Conservation (phyloP, 331 rosid genomes). For the Telfairia occidentalis region DNA sequence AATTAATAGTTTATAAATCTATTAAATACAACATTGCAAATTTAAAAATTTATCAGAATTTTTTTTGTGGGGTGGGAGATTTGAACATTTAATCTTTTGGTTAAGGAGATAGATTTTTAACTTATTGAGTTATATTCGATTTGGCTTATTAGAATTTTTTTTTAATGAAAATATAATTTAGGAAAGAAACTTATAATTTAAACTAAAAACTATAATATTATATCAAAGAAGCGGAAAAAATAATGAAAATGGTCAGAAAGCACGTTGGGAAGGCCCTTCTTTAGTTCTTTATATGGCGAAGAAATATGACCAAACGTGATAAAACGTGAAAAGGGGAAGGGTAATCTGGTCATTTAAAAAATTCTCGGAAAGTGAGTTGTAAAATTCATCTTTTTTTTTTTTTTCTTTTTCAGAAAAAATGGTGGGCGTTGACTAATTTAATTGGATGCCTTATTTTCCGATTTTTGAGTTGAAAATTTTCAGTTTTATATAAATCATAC, state of each 20-base stretch:
- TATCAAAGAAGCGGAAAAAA: not conserved
- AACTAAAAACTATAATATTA: too few species aligned
- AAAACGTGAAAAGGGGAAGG: slow-evolving; percentile 11
- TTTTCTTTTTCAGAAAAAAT: not conserved
- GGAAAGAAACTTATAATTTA: too few species aligned
- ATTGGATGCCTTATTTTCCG: not conserved
- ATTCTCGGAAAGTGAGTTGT: not conserved
- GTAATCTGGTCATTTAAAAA: not conserved
- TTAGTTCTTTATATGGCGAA: not conserved
- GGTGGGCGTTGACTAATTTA: slow-evolving; percentile 3
- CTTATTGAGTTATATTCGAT: too few species aligned
- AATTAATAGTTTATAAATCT: too few species aligned
- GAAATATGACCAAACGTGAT: not conserved
- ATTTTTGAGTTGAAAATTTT: not conserved
- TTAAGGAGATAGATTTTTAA: too few species aligned
- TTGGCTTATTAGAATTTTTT: too few species aligned
- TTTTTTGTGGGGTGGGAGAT: too few species aligned
- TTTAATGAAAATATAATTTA: too few species aligned
- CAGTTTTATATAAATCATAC: not conserved
- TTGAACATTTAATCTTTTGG: too few species aligned
- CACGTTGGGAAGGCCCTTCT: not conserved
- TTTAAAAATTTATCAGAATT: too few species aligned
- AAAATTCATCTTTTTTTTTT: not conserved
- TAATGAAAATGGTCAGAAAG: not conserved
- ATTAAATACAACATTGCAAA: too few species aligned